Percentiles rank a stretch among this genome's conserved stretches.
Conservation (phyloP, 2,329 filamentous ascomycete genomes). For the Ascochyta koolunga region DNA sequence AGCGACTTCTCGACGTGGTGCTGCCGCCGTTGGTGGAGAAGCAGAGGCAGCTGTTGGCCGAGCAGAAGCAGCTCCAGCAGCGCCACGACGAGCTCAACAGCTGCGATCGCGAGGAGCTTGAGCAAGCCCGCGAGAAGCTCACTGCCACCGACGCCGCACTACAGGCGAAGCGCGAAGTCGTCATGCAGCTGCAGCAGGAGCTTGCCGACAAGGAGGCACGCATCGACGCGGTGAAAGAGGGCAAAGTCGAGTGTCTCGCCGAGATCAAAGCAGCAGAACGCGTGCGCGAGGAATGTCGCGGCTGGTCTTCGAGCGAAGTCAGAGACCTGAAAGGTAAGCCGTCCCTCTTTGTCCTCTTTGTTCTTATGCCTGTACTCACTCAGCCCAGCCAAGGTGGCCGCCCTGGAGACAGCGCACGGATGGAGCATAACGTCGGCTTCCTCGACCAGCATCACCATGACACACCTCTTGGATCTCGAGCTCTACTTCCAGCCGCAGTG, state of each 20-base stretch:
- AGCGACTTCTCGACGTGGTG: conserved; percentile 69
- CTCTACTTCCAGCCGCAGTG: conserved; percentile 72
- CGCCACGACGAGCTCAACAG: conserved; percentile 76
- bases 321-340: conserved; percentile 73
- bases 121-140: conserved; percentile 73
- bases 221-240: conserved; percentile 66
- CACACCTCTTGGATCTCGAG: conserved; percentile 73
- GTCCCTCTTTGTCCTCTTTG: neutral
- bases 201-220: conserved; percentile 69
- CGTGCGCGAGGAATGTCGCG: conserved; percentile 83
- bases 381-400: conserved; percentile 65
- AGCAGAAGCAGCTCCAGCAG: conserved; percentile 71
- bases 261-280: conserved; percentile 85
- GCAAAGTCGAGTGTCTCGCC: conserved; percentile 71
- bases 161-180: conserved; percentile 68
- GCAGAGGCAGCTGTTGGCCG: conserved; percentile 65
- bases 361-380: conserved; percentile 47
- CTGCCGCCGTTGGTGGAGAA: conserved; percentile 70
- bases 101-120: conserved; percentile 80
- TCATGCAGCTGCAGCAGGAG: conserved; percentile 71
- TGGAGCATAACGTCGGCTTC: conserved; percentile 74
- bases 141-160: conserved; percentile 70
- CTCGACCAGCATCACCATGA: conserved; percentile 69
- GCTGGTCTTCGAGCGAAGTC: conserved; percentile 86
- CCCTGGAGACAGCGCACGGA: conserved; percentile 69